Conservation (phyloP, 179 eudicot genomes). For the Vitellaria paradoxa region DNA sequence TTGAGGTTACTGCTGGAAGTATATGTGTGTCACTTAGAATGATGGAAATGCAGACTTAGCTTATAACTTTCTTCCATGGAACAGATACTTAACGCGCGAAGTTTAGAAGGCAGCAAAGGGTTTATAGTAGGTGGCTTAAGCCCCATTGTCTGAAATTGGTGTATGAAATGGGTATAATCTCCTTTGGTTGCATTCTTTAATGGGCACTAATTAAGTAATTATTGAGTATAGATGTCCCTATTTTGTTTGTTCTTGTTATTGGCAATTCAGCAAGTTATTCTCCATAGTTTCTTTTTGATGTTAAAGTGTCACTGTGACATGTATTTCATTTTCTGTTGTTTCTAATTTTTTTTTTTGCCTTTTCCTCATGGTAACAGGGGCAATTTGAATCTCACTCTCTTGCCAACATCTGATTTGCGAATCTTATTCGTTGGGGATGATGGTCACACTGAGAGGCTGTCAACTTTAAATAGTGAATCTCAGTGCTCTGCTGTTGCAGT, state of each 20-base stretch:
- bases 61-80: neutral
- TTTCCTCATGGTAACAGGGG: constrained; percentile 52
- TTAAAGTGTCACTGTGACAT: neutral
- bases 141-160: neutral
- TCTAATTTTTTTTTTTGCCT: constrained; percentile 8
- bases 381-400: constrained; percentile 60
- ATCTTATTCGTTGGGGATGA: constrained; percentile 77
- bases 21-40: neutral
- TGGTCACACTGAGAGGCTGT: constrained; percentile 66
- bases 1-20: neutral
- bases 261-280: neutral
- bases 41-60: neutral
- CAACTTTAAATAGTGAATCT: constrained; percentile 44
- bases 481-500: constrained; percentile 42
- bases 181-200: neutral
- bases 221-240: too few species aligned
- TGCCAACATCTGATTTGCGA: constrained; percentile 85
- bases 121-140: neutral
- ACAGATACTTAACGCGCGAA: neutral
- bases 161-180: neutral
- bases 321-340: constrained; percentile 1
- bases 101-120: neutral
- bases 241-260: neutral
- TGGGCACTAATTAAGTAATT: too few species aligned
- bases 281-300: neutral